Conservation (phyloP, 768 basidiomycete species). For the Rhodotorula taiwanensis region DNA sequence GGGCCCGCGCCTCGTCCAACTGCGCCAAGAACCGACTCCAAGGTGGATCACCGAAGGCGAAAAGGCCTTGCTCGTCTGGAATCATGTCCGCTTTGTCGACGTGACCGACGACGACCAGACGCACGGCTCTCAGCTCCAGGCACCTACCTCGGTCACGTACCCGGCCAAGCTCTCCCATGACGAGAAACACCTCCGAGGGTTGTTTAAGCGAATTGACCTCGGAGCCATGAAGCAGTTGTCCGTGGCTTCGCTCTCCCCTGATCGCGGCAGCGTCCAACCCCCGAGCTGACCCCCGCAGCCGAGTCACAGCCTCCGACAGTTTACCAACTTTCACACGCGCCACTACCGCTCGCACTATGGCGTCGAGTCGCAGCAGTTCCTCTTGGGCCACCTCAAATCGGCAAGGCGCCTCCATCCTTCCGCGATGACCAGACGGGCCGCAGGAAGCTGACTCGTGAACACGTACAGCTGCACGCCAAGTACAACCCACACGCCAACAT, state of each 20-base stretch:
- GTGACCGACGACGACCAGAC: constrained; percentile 20
- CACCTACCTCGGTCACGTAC: constrained; percentile 4
- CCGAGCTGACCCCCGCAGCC: neutral
- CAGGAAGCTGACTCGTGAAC: no score
- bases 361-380: constrained; percentile 45
- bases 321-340: constrained; percentile 42
- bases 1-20: neutral
- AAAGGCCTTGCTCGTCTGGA: constrained; percentile 20
- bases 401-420: constrained; percentile 31
- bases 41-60: constrained; percentile 7
- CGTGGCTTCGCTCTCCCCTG: neutral
- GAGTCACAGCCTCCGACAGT: constrained; percentile 12
- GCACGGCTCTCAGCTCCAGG: constrained; percentile 19
- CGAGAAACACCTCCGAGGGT: neutral
- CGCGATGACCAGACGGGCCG: no score
- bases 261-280: no score
- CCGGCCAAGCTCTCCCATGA: constrained; percentile 7
- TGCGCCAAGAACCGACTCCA: neutral
- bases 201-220: constrained; percentile 15
- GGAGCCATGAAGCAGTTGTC: constrained; percentile 3
- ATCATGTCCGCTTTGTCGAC: constrained; percentile 25
- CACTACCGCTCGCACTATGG: constrained; percentile 48
- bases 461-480: constrained; percentile 3
- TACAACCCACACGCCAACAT: constrained; percentile 23
- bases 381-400: constrained; percentile 43